Conservation (phyloP, 23 red algal genomes). For the Cyanidiococcus yangmingshanensis region DNA sequence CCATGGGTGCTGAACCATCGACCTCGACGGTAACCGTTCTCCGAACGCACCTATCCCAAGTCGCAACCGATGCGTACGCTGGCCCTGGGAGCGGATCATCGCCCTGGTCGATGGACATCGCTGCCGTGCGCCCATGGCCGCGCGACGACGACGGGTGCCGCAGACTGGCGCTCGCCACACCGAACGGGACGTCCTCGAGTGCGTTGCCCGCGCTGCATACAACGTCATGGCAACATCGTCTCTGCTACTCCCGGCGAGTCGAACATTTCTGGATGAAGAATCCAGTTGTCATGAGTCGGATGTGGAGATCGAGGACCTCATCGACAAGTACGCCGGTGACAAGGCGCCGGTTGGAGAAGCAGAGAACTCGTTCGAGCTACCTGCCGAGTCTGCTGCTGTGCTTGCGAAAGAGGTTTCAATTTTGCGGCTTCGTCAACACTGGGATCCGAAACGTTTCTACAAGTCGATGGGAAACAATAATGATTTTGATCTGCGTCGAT, state of each 20-base stretch:
- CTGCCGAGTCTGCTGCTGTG: neutral
- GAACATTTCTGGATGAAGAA: neutral
- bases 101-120: no score
- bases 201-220: no score
- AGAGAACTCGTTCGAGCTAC: neutral
- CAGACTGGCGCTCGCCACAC: no score
- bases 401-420: neutral
- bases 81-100: no score
- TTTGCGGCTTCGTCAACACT: neutral
- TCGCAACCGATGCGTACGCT: no score
- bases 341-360: neutral
- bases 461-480: neutral
- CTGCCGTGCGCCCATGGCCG: no score
- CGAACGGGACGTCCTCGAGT: no score
- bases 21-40: no score
- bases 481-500: neutral
- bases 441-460: constrained; percentile 7
- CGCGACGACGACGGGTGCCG: no score
- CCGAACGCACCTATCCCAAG: no score
- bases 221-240: no score
- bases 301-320: neutral
- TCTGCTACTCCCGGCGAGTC: neutral
- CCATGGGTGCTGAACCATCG: no score
- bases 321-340: neutral
- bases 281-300: neutral